These are phyloP conservation scores for Penicillium corylophilum DNA, from an alignment of 2,329 filamentous ascomycete genomes.

Conservation along the genomic window DNA sequence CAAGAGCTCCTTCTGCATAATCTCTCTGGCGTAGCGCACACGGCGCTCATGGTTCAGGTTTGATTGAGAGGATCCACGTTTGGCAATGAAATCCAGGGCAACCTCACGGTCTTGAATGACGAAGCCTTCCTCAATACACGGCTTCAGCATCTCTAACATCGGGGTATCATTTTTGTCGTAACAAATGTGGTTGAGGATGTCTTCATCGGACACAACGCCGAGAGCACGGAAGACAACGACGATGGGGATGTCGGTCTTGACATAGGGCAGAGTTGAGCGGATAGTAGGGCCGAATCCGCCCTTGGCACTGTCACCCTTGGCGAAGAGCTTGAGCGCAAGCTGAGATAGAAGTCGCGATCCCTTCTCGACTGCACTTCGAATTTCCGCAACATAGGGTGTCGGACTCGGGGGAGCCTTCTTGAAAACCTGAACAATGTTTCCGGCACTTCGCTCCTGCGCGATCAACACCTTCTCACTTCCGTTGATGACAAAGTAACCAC, in stretches of 20 bases:
- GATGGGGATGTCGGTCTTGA: conserved; percentile 90
- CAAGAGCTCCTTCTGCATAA: conserved; percentile 93
- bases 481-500: conserved; percentile 99
- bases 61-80: conserved; percentile 72
- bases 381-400: conserved; percentile 91
- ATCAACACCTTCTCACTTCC: conserved; percentile 98
- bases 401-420: conserved; percentile 93
- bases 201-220: conserved; percentile 94
- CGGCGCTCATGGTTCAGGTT: conserved; percentile 80
- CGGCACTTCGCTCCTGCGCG: conserved; percentile 93
- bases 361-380: conserved; percentile 93
- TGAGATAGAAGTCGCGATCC: conserved; percentile 93
- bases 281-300: conserved; percentile 84
- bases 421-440: conserved; percentile 99
- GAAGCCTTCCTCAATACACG: conserved; percentile 95
- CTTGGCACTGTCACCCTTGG: conserved; percentile 77
- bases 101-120: conserved; percentile 94
- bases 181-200: conserved; percentile 96
- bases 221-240: conserved; percentile 94
- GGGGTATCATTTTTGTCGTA: conserved; percentile 93
- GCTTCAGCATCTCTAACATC: conserved; percentile 96
- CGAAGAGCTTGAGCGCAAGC: conserved; percentile 83
- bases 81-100: conserved; percentile 92
- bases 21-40: conserved; percentile 86
- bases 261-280: conserved; percentile 86